A percentile compares a stretch with the other conserved stretches of the same genome.
phyloP scores from a whole-genome alignment of 805 yeast genomes.

The Monosporozyma aerobia region DNA sequence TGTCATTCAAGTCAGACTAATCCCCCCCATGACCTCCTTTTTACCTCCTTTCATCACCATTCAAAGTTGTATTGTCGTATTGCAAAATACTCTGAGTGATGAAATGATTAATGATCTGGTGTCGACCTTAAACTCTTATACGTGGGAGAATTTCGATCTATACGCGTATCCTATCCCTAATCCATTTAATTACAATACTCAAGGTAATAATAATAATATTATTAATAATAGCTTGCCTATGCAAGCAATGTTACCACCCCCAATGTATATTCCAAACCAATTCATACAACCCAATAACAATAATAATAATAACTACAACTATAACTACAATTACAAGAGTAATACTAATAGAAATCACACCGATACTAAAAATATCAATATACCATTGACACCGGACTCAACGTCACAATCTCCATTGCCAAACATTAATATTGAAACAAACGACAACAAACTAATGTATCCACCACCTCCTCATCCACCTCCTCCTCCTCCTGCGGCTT shows the following conservation, averaged over 20 bases:
- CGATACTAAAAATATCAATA: not conserved
- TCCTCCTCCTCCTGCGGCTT: not conserved
- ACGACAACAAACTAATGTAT: not conserved
- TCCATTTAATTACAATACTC: not conserved
- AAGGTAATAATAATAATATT: not conserved
- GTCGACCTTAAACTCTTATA: slow-evolving; percentile 22
- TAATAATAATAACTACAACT: not conserved
- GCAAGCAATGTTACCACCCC: not conserved
- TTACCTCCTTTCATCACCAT: slow-evolving; percentile 28
- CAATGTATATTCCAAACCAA: not conserved
- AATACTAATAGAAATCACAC: too few species aligned
- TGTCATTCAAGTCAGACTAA: slow-evolving; percentile 23
- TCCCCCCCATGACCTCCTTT: slow-evolving; percentile 26
- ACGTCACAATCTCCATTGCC: not conserved
- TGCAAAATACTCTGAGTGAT: slow-evolving; percentile 13
- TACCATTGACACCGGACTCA: not conserved
- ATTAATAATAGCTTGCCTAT: not conserved
- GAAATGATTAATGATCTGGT: slow-evolving; percentile 20
- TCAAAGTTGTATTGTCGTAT: slow-evolving; percentile 24
- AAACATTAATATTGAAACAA: not conserved
- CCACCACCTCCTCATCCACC: not conserved
- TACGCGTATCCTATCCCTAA: slow-evolving; percentile 21
- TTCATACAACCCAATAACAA: not conserved
- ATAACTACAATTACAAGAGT: too few species aligned
- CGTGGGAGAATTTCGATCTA: slow-evolving; percentile 27